Conservation (phyloP, 148 eudicot species). For the Suaeda aralocaspica region DNA sequence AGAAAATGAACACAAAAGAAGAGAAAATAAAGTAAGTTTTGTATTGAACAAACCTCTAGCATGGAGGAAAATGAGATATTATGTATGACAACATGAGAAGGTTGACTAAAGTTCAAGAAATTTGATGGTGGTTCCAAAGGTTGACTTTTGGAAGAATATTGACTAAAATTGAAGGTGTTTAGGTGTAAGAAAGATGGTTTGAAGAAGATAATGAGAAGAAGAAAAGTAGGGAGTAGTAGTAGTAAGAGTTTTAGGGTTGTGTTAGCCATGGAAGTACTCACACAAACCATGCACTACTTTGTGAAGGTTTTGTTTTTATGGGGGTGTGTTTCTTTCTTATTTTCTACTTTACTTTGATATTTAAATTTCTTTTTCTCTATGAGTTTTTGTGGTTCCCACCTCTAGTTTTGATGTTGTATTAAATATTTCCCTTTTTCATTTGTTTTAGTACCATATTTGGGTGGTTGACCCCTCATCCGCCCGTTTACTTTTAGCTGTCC, state of each 20-base stretch:
- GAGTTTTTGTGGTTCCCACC: too few relatives aligned
- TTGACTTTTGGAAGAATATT: background rate
- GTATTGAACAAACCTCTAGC: background rate
- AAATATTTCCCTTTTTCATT: background rate
- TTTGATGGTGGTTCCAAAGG: conserved; percentile 8
- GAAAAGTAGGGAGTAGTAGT: background rate
- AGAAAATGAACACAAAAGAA: background rate
- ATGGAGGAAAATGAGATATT: conserved; percentile 9
- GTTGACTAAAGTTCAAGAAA: conserved; percentile 1
- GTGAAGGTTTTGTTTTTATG: background rate
- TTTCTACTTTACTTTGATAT: too few relatives aligned
- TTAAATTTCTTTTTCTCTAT: too few relatives aligned
- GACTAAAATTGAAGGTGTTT: conserved; percentile 2
- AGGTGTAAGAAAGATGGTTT: conserved; percentile 10
- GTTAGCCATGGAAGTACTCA: conserved; percentile 22
- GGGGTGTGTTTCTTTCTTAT: background rate
- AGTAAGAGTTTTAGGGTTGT: conserved; percentile 16
- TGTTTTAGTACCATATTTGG: too few relatives aligned
- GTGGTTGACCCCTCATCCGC: background rate
- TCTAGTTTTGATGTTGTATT: too few relatives aligned
- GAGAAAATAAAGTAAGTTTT: too few relatives aligned
- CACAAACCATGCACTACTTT: background rate
- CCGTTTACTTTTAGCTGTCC: background rate
- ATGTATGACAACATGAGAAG: background rate
- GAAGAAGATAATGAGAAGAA: conserved; percentile 23